Percentiles rank a stretch among this genome's conserved stretches.
phyloP scores from a whole-genome alignment of 306 rosid genomes.

The Ormosia semicastrata region DNA sequence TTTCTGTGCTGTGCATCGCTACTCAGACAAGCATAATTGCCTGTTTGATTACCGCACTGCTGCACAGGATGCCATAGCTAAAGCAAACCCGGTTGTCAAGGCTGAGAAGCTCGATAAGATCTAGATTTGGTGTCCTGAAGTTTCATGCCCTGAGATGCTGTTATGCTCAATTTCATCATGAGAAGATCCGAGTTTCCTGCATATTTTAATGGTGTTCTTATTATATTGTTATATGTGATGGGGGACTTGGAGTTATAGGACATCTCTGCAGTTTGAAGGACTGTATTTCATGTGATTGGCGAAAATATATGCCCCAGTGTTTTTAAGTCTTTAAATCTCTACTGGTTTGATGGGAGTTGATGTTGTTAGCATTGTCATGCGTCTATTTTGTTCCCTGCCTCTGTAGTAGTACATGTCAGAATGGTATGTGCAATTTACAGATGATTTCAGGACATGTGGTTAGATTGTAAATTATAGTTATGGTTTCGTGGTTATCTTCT shows the following conservation, averaged over 20 bases:
- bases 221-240: constrained; percentile 36
- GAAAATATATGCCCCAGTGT: constrained; percentile 44
- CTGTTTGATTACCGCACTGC: constrained; percentile 72
- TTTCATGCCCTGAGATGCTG: constrained; percentile 30
- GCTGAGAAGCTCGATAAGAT: constrained; percentile 81
- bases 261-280: constrained; percentile 52
- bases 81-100: constrained; percentile 73
- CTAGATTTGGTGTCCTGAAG: constrained; percentile 34
- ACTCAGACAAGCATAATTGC: constrained; percentile 74
- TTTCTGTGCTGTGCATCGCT: constrained; percentile 69
- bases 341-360: constrained; percentile 46
- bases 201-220: constrained; percentile 39
- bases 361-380: constrained; percentile 38
- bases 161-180: constrained; percentile 44
- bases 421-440: constrained; percentile 32
- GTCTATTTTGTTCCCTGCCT: constrained; percentile 35
- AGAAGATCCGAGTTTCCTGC: constrained; percentile 48
- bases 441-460: constrained; percentile 18
- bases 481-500: constrained; percentile 10
- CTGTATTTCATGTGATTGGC: constrained; percentile 54
- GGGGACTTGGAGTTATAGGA: constrained; percentile 46
- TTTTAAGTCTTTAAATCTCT: constrained; percentile 44
- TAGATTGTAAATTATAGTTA: constrained; percentile 37
- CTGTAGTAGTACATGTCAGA: constrained; percentile 26
- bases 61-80: constrained; percentile 63